These are phyloP conservation scores for Verticillium zaregamsianum DNA, from an alignment of 2,329 filamentous ascomycete genomes.

Conservation along the genomic window DNA sequence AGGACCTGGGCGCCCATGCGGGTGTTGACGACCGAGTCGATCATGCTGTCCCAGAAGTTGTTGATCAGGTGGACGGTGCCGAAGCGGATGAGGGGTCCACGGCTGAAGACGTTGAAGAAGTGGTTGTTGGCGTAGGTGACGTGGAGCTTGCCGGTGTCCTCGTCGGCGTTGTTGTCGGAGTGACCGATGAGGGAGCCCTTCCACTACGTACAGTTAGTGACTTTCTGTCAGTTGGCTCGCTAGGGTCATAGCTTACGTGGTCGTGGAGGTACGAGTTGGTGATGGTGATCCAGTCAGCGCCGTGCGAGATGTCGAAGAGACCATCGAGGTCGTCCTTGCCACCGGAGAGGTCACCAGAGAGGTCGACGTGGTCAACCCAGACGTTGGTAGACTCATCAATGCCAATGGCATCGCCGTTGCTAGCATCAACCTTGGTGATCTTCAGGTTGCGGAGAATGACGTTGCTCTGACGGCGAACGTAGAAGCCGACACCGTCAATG, in stretches of 20 bases:
- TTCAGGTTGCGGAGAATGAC: slow-evolving; percentile 56
- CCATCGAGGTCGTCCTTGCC: slow-evolving; percentile 42
- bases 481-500: slow-evolving; percentile 41
- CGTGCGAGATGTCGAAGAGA: slow-evolving; percentile 39
- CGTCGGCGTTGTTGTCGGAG: slow-evolving; percentile 51
- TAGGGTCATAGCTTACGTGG: slow-evolving; percentile 19
- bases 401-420: slow-evolving; percentile 49
- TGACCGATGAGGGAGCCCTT: slow-evolving; percentile 60
- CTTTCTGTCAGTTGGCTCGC: neutral
- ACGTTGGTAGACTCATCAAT: slow-evolving; percentile 44
- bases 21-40: slow-evolving; percentile 46
- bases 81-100: slow-evolving; percentile 55
- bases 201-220: slow-evolving; percentile 22
- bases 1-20: slow-evolving; percentile 48
- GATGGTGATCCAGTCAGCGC: slow-evolving; percentile 36
- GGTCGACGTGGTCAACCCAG: slow-evolving; percentile 41
- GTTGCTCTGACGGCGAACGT: slow-evolving; percentile 44
- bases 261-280: slow-evolving; percentile 38
- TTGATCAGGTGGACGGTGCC: slow-evolving; percentile 51
- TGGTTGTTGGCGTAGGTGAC: slow-evolving; percentile 60
- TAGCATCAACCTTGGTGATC: slow-evolving; percentile 41
- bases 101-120: slow-evolving; percentile 57
- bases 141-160: slow-evolving; percentile 54
- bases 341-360: slow-evolving; percentile 26
- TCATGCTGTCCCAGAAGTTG: slow-evolving; percentile 39